A percentile compares a stretch with the other conserved stretches of the same genome.
phyloP scores from a whole-genome alignment of 345 rosid species.

The Eucalyptus sp. region DNA sequence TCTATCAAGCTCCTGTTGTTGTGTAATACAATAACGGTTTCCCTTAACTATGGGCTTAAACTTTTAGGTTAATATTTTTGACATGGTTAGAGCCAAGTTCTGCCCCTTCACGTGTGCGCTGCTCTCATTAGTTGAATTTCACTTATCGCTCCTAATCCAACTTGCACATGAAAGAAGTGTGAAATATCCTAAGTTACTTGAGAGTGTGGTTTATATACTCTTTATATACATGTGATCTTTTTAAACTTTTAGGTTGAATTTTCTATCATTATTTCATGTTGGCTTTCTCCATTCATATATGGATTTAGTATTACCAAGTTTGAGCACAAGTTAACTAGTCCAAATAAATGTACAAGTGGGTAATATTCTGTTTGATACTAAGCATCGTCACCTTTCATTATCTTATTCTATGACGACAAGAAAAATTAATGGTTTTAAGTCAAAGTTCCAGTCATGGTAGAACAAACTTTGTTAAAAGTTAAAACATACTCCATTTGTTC shows the following conservation, averaged over 20 bases:
- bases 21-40: too few relatives aligned
- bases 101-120: neutral
- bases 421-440: neutral
- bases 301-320: neutral
- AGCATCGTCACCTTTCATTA: constrained; percentile 8
- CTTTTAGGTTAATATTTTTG: neutral
- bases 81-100: neutral
- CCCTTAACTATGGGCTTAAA: neutral
- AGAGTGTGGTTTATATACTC: neutral
- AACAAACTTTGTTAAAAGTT: neutral
- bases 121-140: neutral
- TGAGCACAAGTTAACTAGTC: neutral
- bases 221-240: neutral
- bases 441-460: neutral
- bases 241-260: neutral
- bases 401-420: neutral
- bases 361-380: constrained; percentile 22
- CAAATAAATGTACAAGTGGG: neutral
- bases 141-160: neutral
- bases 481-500: neutral
- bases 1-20: accelerated
- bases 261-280: neutral
- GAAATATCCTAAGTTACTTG: neutral
- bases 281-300: neutral
- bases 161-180: neutral